Conservation (phyloP, 352 stramenopile species). For the Ophiocytium majus region DNA sequence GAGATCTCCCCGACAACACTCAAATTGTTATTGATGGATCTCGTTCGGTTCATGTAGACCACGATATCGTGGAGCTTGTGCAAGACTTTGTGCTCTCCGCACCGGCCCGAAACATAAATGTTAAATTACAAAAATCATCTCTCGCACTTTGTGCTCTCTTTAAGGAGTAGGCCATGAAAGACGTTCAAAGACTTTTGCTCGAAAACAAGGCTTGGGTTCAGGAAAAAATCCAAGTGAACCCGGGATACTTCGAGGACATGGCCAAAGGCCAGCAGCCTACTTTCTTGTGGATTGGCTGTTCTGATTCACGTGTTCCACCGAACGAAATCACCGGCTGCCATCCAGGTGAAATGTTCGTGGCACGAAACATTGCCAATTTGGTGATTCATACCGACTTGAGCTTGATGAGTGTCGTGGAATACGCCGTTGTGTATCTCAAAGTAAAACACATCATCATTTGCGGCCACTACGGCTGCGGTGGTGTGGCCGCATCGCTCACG, state of each 20-base stretch:
- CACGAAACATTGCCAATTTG: slow-evolving; percentile 79
- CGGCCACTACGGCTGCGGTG: slow-evolving; percentile 83
- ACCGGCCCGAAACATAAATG: neutral
- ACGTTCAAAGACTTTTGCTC: neutral
- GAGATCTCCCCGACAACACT: neutral
- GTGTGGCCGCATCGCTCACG: slow-evolving; percentile 69
- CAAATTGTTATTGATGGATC: neutral
- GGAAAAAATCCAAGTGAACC: slow-evolving; percentile 26
- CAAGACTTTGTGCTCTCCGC: neutral
- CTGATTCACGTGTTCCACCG: slow-evolving; percentile 76
- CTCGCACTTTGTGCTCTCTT: neutral
- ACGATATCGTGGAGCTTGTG: neutral
- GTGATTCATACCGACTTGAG: slow-evolving; percentile 74
- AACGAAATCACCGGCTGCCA: slow-evolving; percentile 74
- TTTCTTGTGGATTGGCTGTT: slow-evolving; percentile 78
- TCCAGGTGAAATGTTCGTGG: slow-evolving; percentile 79
- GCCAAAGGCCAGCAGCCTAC: slow-evolving; percentile 71
- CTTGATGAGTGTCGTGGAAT: slow-evolving; percentile 68
- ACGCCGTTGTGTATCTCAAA: slow-evolving; percentile 77
- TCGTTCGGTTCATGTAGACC: slow-evolving; percentile 1
- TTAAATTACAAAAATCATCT: neutral
- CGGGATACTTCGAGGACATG: slow-evolving; percentile 52
- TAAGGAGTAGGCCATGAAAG: neutral
- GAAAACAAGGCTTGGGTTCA: slow-evolving; percentile 24
- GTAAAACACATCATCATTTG: slow-evolving; percentile 84